These are phyloP conservation scores for Graphiopsis chlorocephala DNA, from an alignment of 2,329 filamentous ascomycete genomes.

Conservation along the genomic window DNA sequence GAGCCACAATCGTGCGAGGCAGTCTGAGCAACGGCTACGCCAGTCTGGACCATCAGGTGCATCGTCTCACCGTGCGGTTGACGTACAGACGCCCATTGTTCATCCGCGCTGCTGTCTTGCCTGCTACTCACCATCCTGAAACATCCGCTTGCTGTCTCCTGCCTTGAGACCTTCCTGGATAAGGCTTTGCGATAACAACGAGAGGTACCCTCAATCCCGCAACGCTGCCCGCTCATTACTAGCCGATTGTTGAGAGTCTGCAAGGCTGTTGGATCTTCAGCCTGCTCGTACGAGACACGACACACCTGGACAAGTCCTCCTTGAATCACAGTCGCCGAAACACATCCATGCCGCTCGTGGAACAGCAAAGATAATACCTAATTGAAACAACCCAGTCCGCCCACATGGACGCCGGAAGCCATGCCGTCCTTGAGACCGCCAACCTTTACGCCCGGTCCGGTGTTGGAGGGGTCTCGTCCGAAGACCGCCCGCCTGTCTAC, in stretches of 20 bases:
- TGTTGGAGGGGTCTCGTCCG: slow-evolving; percentile 22
- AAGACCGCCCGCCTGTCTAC: slow-evolving; percentile 58
- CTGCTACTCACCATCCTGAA: not conserved
- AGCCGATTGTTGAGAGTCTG: not conserved
- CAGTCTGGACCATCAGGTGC: slow-evolving; percentile 8
- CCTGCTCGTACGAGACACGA: not conserved
- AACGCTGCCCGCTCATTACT: not conserved
- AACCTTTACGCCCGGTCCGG: slow-evolving; percentile 47
- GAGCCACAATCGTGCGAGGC: slow-evolving; percentile 2
- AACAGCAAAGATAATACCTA: slow-evolving; percentile 12
- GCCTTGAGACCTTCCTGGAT: not conserved
- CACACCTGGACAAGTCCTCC: not conserved
- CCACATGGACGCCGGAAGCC: slow-evolving; percentile 44
- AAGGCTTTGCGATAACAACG: not conserved
- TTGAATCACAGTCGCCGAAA: not conserved
- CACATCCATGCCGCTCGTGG: slow-evolving; percentile 14
- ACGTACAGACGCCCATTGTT: slow-evolving; percentile 5
- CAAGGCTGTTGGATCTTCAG: not conserved
- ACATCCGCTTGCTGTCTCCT: not conserved
- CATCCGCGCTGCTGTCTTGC: not conserved
- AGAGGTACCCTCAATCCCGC: not conserved
- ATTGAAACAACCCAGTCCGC: not conserved
- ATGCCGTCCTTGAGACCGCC: slow-evolving; percentile 41
- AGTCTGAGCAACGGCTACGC: slow-evolving; percentile 2
- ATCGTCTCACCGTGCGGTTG: not conserved